Percentiles rank a stretch among this genome's conserved stretches.
Evolutionary conservation across 176 grass and related monocot genomes (phyloP).

Genomic region (Thalia dealbata): DNA sequence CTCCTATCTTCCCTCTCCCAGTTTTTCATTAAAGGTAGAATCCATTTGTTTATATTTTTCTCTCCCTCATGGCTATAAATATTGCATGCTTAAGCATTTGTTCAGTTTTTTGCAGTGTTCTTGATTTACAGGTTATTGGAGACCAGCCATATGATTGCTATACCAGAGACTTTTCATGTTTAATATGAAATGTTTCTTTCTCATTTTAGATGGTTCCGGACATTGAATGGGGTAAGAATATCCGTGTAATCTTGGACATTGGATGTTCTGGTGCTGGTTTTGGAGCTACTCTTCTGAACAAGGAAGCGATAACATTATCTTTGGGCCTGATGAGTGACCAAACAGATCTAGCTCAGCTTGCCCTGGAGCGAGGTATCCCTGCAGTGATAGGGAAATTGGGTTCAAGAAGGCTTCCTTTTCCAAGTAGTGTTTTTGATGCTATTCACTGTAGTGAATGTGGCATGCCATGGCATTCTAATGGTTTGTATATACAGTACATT

Average conservation of each 20-base stretch:
- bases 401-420: conserved; percentile 75
- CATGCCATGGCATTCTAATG: conserved; percentile 87
- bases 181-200: conserved; percentile 23
- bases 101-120: neutral
- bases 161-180: neutral
- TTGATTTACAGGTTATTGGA: neutral
- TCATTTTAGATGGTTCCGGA: conserved; percentile 78
- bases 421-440: conserved; percentile 86
- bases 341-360: conserved; percentile 65
- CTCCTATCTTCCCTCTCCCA: neutral
- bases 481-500: conserved; percentile 30
- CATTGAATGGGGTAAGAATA: conserved; percentile 97
- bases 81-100: neutral
- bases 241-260: conserved; percentile 68
- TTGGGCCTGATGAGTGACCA: conserved; percentile 70
- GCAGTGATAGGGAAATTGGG: conserved; percentile 63
- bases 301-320: conserved; percentile 61
- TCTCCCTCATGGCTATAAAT: neutral
- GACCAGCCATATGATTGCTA: neutral
- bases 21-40: too few species aligned
- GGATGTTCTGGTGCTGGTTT: conserved; percentile 64
- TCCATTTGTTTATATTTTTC: too few species aligned
- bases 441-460: conserved; percentile 92
- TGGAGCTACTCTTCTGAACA: conserved; percentile 54
- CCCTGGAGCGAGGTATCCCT: conserved; percentile 84